Base-by-base conservation (phyloP, 306 rosid species). In the Rubus parviflorus region DNA sequence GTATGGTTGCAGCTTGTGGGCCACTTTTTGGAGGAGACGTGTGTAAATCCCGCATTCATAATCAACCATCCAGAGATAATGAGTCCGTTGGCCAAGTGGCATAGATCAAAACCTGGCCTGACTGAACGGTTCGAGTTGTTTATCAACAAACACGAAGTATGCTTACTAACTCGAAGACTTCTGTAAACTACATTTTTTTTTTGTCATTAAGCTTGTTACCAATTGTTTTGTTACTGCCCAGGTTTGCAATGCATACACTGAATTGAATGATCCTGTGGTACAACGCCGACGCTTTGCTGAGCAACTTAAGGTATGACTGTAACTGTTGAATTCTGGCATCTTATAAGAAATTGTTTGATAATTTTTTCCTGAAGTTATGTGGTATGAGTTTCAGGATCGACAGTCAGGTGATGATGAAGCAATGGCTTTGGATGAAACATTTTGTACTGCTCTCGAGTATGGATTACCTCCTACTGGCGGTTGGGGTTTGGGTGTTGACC, bases 21-120 rank as follows among this genome's bases (percentile, higher is more conserved):
- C 41, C 96, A 95, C 90, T 90, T 89, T 79, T 80, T 95, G 85
- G 98, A 95, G 73, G 97, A 88, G 85, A 89, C 81, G 0, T 95
- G 98, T 75, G 92, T 92, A 10, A 88, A 92, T 83, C 97, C 97
- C 14, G 66, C 97, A 66, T 95, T 87, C 73, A 92, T 95, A 79
- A 92, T 89, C 40, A 92, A 95, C 80, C 97, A 89, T 81, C 98
- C 98, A 0, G 93, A 95, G 89, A 83, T 95, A 71, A 92, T 89
- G 97, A 95, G 98, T 83, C 98, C 96, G 61, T 80, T 95, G 83
- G 98, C 98, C 2, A 95, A 95, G 89, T 92, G 97, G 93, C 98
- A 92, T 79, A 86, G 98, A 88, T 78, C 86, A 2, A 90, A 86
- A 73, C 95, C 93, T 7, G 85, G 97, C 81, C 85, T 90, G 74